Conservation (phyloP, 2,329 filamentous ascomycete genomes). For the Trichoderma asperellum region DNA sequence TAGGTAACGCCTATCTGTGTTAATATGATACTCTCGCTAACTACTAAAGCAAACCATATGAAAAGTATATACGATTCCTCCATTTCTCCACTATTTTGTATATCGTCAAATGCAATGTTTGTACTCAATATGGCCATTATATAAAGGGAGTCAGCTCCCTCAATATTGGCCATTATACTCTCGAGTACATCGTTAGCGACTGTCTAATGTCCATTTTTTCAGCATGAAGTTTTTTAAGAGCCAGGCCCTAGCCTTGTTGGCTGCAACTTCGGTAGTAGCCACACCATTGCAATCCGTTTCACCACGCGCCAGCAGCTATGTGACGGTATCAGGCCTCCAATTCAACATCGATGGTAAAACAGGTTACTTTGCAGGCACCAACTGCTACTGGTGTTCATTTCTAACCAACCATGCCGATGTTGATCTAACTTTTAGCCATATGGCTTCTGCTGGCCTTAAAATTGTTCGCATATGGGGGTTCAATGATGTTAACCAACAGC, state of each 20-base stretch:
- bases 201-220: background rate
- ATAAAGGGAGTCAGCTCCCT: background rate
- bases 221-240: constrained; percentile 18
- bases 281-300: constrained; percentile 1
- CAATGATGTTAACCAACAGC: constrained; percentile 56
- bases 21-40: background rate
- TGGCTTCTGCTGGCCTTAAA: constrained; percentile 56
- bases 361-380: constrained; percentile 57
- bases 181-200: background rate
- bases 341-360: constrained; percentile 52
- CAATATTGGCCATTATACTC: background rate
- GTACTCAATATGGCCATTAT: background rate
- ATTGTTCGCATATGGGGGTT: constrained; percentile 66
- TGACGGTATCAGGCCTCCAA: constrained; percentile 36
- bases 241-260: background rate
- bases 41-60: background rate
- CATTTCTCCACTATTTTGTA: background rate
- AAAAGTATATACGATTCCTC: background rate
- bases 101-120: background rate
- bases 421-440: constrained; percentile 54
- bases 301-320: constrained; percentile 31
- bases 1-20: background rate
- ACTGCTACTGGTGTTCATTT: constrained; percentile 61
- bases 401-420: constrained; percentile 58
- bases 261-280: constrained; percentile 13